phyloP scores from a whole-genome alignment of 2,329 filamentous ascomycete genomes.

The Colletotrichum shisoi region DNA sequence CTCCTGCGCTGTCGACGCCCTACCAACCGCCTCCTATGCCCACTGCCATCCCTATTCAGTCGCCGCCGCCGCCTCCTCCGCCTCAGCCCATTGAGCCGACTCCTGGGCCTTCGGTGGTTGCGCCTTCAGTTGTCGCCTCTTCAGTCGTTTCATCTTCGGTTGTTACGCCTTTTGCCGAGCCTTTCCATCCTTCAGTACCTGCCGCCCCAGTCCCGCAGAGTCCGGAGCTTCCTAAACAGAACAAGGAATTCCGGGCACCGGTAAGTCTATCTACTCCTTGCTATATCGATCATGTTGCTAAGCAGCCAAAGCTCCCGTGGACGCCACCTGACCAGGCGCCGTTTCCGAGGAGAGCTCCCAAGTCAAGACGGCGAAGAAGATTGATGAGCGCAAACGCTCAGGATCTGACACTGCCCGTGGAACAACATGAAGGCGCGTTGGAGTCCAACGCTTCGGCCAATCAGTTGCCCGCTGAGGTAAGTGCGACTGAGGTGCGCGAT shows the following conservation, averaged over 20 bases:
- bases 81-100: constrained; percentile 32
- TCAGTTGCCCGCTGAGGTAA: constrained; percentile 38
- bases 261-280: constrained; percentile 53
- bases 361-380: constrained; percentile 52
- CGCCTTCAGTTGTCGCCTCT: constrained; percentile 21
- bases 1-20: constrained; percentile 64
- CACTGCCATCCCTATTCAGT: constrained; percentile 56
- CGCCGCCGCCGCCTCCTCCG: constrained; percentile 52
- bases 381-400: constrained; percentile 49
- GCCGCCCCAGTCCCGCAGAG: constrained; percentile 13
- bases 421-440: constrained; percentile 48
- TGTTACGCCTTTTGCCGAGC: constrained; percentile 26
- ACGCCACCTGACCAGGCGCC: constrained; percentile 59
- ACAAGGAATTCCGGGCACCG: constrained; percentile 56
- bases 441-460: constrained; percentile 39
- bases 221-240: constrained; percentile 39
- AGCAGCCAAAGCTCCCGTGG: constrained; percentile 63
- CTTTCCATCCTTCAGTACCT: constrained; percentile 25
- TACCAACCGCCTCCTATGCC: constrained; percentile 62
- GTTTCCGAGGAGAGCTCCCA: constrained; percentile 56
- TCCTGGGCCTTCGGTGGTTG: constrained; percentile 35
- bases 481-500: constrained; percentile 36
- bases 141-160: constrained; percentile 20
- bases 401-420: constrained; percentile 55
- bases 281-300: constrained; percentile 7